Evolutionary conservation across 1,139 yeast genomes (phyloP).

Genomic region (Yamadazyma friedrichii): DNA sequence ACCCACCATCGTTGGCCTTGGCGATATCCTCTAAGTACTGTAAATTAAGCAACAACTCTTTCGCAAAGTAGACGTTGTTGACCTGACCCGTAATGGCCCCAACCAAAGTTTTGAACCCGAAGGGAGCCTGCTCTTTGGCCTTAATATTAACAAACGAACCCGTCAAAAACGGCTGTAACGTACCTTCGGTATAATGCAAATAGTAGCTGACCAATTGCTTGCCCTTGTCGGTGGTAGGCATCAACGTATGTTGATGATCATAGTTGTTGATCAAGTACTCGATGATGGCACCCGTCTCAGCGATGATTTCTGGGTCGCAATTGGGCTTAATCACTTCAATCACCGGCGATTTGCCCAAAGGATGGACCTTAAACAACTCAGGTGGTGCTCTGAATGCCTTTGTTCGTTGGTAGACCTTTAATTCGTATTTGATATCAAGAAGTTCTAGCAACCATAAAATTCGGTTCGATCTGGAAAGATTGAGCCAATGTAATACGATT

Average conservation of each 20-base stretch:
- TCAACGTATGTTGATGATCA: conserved; percentile 26
- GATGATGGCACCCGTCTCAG: conserved; percentile 41
- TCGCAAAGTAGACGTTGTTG: conserved; percentile 25
- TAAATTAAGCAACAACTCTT: conserved; percentile 26
- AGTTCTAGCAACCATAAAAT: conserved; percentile 41
- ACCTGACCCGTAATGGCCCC: conserved; percentile 23
- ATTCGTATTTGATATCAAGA: conserved; percentile 32
- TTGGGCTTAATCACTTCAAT: conserved; percentile 31
- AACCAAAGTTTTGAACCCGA: conserved; percentile 25
- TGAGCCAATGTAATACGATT: conserved; percentile 22
- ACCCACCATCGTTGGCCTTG: conserved; percentile 26
- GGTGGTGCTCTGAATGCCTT: conserved; percentile 34
- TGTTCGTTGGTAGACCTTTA: conserved; percentile 31
- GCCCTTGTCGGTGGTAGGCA: conserved; percentile 25
- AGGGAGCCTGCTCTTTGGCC: conserved; percentile 33
- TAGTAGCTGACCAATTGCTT: conserved; percentile 32
- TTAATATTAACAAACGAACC: conserved; percentile 26
- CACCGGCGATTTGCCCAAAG: conserved; percentile 43
- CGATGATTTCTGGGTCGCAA: conserved; percentile 21
- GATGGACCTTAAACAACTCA: conserved; percentile 34
- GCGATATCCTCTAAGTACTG: conserved; percentile 31
- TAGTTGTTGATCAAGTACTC: conserved; percentile 30
- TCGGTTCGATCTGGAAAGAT: conserved; percentile 38
- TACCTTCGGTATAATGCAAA: conserved; percentile 41
- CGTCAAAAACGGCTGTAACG: conserved; percentile 35